A percentile compares a stretch with the other conserved stretches of the same genome.
Conservation (phyloP, 169 alveolate genomes). For the Eimeria acervulina region DNA sequence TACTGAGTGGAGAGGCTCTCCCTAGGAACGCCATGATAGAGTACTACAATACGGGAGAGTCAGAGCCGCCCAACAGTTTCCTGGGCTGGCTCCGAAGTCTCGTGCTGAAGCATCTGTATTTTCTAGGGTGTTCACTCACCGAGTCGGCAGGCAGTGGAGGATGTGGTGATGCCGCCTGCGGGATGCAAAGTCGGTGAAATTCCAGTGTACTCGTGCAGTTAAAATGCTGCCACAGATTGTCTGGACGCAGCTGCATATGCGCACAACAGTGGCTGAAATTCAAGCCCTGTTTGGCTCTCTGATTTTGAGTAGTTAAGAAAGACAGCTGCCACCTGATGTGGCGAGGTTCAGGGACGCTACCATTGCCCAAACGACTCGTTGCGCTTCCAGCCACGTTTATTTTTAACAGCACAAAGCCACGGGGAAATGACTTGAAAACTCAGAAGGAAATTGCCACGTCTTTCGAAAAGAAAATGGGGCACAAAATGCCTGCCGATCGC, state of each 20-base stretch:
- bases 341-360: not conserved
- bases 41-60: not conserved
- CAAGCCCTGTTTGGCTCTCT: not conserved
- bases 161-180: not conserved
- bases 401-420: not conserved
- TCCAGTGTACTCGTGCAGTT: not conserved
- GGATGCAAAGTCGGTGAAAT: not conserved
- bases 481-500: not conserved
- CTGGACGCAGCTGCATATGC: not conserved
- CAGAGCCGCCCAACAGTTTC: not conserved
- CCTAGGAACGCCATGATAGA: not conserved
- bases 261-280: not conserved
- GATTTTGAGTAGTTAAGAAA: not conserved
- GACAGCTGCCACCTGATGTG: not conserved
- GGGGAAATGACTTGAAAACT: not conserved
- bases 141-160: not conserved
- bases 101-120: not conserved
- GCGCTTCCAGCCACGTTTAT: not conserved
- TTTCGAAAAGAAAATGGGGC: slow-evolving; percentile 10
- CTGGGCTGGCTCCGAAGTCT: slow-evolving; percentile 17
- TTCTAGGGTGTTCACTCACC: slow-evolving; percentile 13
- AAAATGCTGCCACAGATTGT: not conserved
- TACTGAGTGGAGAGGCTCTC: not conserved
- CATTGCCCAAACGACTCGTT: not conserved
- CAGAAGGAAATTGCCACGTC: not conserved